Evolutionary conservation across 2,329 filamentous ascomycete genomes (phyloP), one percentile per base, ranked within the genome.

Genomic region (Scedosporium minutisporum): DNA sequence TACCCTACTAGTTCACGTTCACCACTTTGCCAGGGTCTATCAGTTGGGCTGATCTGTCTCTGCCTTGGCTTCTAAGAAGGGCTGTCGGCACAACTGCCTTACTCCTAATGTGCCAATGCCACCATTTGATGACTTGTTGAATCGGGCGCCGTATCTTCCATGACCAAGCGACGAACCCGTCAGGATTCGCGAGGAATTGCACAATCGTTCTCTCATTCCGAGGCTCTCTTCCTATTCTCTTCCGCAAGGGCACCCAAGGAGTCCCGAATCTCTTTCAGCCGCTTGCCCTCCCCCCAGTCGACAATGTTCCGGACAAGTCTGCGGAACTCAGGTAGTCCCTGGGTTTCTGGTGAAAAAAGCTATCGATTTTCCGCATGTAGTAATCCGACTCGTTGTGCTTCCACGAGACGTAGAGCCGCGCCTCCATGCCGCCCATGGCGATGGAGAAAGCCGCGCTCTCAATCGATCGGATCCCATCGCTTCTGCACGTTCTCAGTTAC

Each of bases 321-420:
- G 60, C 71, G 69, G 58, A 77, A 73, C 6, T 69, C 64, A 1
- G 18, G 38, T 71, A 74, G 5, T 73, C 14, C 2, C 67, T 60
- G 0, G 70, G 67, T 0, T 68, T 55, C 57, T 73, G 68, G 2
- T 76, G 65, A 14, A 70, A 25, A 64, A 74, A 77, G 38, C 63
- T 69, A 1, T 69, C 42, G 38, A 74, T 65, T 4, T 65, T 69
- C 9, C 6, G 53, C 67, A 66, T 72, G 61, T 71, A 69, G 65
- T 72, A 75, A 4, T 71, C 60, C 2, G 68, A 64, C 27, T 72
- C 70, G 53, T 69, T 55, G 10, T 72, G 63, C 65, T 72, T 75
- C 73, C 70, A 76, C 6, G 72, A 69, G 12, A 75, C 61, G 51
- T 71, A 71, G 4, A 77, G 69, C 3, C 69, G 69, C 6, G 73